Evolutionary conservation across 2,329 filamentous ascomycete species (phyloP).

Genomic region (Amesomyces nigricolor): DNA sequence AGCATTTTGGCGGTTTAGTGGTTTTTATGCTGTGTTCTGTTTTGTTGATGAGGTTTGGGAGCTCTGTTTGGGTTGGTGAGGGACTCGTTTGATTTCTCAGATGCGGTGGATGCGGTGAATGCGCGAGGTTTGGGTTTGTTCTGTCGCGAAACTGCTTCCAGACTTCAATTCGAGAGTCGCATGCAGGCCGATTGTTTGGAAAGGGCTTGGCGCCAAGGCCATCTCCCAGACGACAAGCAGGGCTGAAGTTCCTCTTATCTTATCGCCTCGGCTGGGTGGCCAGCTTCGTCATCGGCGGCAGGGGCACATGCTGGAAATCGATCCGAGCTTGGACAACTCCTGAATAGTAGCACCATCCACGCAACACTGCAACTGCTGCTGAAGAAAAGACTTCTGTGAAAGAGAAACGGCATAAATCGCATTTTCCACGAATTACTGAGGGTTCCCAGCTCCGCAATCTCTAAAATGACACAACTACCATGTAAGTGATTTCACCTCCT

Average conservation of each 20-base stretch:
- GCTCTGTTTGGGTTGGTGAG: no score
- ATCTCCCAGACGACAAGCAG: slow-evolving; percentile 25
- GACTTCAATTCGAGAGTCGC: background rate
- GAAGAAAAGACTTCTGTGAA: background rate
- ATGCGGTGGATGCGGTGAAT: background rate
- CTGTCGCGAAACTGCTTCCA: background rate
- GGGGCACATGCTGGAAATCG: slow-evolving; percentile 18
- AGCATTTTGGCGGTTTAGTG: slow-evolving; percentile 60
- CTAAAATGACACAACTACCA: slow-evolving; percentile 28
- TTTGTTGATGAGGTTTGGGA: background rate
- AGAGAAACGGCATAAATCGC: background rate
- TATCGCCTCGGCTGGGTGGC: slow-evolving; percentile 22
- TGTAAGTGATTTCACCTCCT: slow-evolving; percentile 23
- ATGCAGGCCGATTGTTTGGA: slow-evolving; percentile 8
- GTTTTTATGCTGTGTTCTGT: background rate
- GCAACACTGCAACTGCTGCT: background rate
- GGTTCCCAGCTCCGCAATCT: background rate
- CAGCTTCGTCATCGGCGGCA: slow-evolving; percentile 24
- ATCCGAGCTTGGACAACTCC: slow-evolving; percentile 22
- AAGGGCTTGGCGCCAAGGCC: slow-evolving; percentile 10
- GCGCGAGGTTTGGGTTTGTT: background rate
- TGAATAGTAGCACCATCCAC: background rate
- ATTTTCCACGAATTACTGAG: background rate
- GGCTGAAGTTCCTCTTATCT: slow-evolving; percentile 23
- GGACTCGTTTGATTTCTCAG: no score